phyloP scores from a whole-genome alignment of 768 basidiomycete genomes.

The Serendipita indica region DNA sequence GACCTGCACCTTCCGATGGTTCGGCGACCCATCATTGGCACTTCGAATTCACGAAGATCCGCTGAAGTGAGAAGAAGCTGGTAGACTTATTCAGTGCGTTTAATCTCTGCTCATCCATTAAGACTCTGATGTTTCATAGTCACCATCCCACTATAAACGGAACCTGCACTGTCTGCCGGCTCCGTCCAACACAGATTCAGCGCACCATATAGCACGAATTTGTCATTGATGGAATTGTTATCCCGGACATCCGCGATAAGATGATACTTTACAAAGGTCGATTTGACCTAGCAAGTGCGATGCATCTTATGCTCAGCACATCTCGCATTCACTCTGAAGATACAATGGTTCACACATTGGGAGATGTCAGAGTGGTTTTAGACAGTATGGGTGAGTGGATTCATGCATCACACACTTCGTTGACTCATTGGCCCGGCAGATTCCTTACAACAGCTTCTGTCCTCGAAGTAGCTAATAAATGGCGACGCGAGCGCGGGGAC shows the following conservation, averaged over 20 bases:
- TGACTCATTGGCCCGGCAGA: conserved; percentile 28
- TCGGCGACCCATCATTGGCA: neutral
- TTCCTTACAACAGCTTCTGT: conserved; percentile 66
- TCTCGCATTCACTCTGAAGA: conserved; percentile 81
- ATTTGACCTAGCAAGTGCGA: conserved; percentile 65
- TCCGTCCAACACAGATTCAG: conserved; percentile 79
- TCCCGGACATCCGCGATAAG: conserved; percentile 79
- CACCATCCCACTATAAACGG: conserved; percentile 86
- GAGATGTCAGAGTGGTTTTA: conserved; percentile 67
- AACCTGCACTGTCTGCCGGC: conserved; percentile 77
- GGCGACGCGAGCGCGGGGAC: conserved; percentile 76
- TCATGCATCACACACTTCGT: neutral
- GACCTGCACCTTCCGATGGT: neutral
- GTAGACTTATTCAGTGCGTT: conserved; percentile 64
- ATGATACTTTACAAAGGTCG: conserved; percentile 84
- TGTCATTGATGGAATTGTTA: conserved; percentile 77
- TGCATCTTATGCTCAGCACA: conserved; percentile 53
- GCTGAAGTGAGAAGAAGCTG: conserved; percentile 57
- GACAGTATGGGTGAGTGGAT: conserved; percentile 55
- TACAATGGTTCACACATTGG: conserved; percentile 84
- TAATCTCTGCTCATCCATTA: neutral
- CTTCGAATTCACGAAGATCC: conserved; percentile 31
- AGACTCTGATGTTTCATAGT: conserved; percentile 25
- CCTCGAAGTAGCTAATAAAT: conserved; percentile 62
- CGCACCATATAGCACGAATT: conserved; percentile 30